Base-by-base conservation (phyloP, 495 filamentous ascomycete species). In the Penicillium cosmopolitanum region DNA sequence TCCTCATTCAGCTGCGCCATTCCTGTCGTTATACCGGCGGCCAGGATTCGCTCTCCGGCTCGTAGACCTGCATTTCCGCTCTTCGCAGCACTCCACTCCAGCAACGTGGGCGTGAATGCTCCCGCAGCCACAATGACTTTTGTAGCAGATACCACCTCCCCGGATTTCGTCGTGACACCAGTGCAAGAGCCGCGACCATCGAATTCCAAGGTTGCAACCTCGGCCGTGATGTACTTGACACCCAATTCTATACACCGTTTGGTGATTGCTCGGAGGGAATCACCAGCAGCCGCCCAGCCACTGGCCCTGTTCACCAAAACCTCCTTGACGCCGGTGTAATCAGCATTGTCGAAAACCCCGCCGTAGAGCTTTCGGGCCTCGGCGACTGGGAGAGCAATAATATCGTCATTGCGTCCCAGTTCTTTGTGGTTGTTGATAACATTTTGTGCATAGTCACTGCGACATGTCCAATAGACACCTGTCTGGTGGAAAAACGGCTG, bases 201-300 rank as follows among this genome's bases (percentile, higher is more conserved):
- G 35, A 85, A 78, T 15, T 74, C 68, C 28, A 85, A 69, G 23
- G 46, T 66, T 1, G 67, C 69, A 35, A 85, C 73, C 50, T 83
- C 76, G 5, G 73, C 81, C 4, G 61, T 69, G 6, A 85, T 69
- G 50, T 82, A 83, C 50, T 74, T 74, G 4, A 88, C 84, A 2
- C 87, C 85, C 57, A 75, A 58, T 33, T 74, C 70, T 2, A 84
- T 53, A 31, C 81, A 80, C 43, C 59, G 68, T 52, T 78, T 68
- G 42, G 81, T 82, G 0, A 80, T 72, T 1, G 69, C 72, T 18
- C 69, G 61, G 42, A 88, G 66, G 13, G 81, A 76, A 46, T 81
- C 76, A 38, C 78, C 82, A 2, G 85, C 87, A n/a, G 82, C 84
- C 0, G 81, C 85, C 83, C 84, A 88, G 0, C 87, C 87, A 71